Evolutionary conservation across 2,329 filamentous ascomycete genomes (phyloP).

Genomic region (Fusarium sarcochroum): DNA sequence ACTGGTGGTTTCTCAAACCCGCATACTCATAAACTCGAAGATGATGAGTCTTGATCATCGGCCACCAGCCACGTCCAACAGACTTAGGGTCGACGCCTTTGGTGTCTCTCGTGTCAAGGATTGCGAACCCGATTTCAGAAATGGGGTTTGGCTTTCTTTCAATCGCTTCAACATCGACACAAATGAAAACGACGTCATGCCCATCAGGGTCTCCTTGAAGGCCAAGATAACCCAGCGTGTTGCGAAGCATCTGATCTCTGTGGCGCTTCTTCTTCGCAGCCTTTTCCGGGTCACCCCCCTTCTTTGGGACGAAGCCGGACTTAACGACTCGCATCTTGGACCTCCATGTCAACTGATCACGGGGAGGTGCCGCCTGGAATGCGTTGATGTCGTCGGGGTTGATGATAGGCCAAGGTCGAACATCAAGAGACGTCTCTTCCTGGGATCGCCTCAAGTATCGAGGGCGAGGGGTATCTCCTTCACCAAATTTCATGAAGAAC

Average conservation of each 20-base stretch:
- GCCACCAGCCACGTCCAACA: constrained; percentile 75
- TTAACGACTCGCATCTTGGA: constrained; percentile 43
- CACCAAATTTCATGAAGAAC: constrained; percentile 74
- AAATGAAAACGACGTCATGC: constrained; percentile 72
- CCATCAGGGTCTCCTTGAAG: constrained; percentile 54
- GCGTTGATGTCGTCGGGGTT: constrained; percentile 51
- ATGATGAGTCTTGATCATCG: constrained; percentile 78
- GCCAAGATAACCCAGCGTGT: constrained; percentile 79
- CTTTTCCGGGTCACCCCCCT: constrained; percentile 58
- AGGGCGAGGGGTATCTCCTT: constrained; percentile 73
- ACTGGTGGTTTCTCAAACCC: constrained; percentile 75
- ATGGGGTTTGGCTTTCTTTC: constrained; percentile 76
- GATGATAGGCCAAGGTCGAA: constrained; percentile 55
- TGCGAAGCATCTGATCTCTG: constrained; percentile 69
- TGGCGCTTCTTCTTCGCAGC: constrained; percentile 65
- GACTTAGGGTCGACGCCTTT: constrained; percentile 69
- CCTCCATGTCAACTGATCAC: constrained; percentile 36
- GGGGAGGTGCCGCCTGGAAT: constrained; percentile 47
- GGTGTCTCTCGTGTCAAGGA: constrained; percentile 78
- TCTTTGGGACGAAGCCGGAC: constrained; percentile 37
- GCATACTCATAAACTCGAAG: constrained; percentile 80
- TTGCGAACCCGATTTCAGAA: constrained; percentile 89
- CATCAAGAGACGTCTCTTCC: constrained; percentile 56
- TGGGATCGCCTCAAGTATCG: constrained; percentile 74
- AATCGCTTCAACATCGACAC: constrained; percentile 86